Evolutionary conservation across 2,329 filamentous ascomycete genomes (phyloP), one percentile per base, ranked within the genome.

Genomic region (Hymenoscyphus repandus): DNA sequence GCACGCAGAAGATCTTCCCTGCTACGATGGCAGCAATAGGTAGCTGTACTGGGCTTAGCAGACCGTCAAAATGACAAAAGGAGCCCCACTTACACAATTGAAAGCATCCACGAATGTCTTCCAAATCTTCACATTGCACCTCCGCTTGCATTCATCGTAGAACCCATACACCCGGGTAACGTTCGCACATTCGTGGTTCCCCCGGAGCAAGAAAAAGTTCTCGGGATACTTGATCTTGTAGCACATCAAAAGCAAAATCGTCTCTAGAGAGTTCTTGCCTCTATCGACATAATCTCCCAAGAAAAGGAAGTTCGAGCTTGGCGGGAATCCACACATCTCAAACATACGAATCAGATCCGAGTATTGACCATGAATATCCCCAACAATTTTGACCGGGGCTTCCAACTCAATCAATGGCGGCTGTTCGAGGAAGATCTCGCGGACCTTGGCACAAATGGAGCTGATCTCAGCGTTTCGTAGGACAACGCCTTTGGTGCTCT

Each of bases 141-240:
- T 81, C 58, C 92, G 81, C 74, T 97, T 97, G 78, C 92, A 97
- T 68, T 97, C 92, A 64, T 97, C 92, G 72, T 97, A 97, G 70
- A 97, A 97, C 2, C 92, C 92, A 69, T 96, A 96, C 33, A 97
- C 90, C 53, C 92, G 82, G 12, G 90, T 97, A 47, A 97, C 90
- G 60, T 95, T 96, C 62, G 92, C 92, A 70, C 92, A 96, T 69
- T 97, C 92, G 70, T 97, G 92, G 66, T 97, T 97, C 49, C 92
- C 92, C 51, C 92, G 85, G 18, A 97, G 76, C 43, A 97, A 74
- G 72, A 97, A 97, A 71, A 97, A 97, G 73, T 97, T 97, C 71
- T 96, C 90, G 7, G 92, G 92, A 64, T 88, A 96, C 68, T 96
- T 95, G 67, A 97, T 81, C 75, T 97, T 97, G 75, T 96, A 97